Conservation (phyloP, 78 protist species). For the Creolimax fragrantissima region DNA sequence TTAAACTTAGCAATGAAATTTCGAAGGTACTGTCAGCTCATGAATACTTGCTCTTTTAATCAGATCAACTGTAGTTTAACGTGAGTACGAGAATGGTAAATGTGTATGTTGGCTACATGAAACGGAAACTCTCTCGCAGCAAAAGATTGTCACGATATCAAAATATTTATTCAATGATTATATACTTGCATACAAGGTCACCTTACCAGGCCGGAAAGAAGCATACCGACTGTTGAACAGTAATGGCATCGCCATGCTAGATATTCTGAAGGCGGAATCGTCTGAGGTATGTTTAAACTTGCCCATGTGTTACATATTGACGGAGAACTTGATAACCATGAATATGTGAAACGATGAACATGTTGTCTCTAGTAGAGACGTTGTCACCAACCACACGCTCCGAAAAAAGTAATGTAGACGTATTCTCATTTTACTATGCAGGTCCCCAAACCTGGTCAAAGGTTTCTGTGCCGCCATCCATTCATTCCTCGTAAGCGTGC, state of each 20-base stretch:
- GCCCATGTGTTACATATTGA: neutral
- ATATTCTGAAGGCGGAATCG: neutral
- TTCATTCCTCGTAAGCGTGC: conserved; percentile 58
- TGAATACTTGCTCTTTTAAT: no score
- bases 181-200: conserved; percentile 26
- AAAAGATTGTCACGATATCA: no score
- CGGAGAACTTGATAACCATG: no score
- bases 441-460: conserved; percentile 49
- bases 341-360: no score
- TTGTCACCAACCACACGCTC: no score
- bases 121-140: no score
- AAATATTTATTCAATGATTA: no score
- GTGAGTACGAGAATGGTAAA: no score
- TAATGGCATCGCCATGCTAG: conserved; percentile 54
- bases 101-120: no score
- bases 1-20: conserved; percentile 64
- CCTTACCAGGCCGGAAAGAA: conserved; percentile 68
- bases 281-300: neutral
- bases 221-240: conserved; percentile 50
- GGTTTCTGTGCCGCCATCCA: conserved; percentile 60
- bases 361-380: no score
- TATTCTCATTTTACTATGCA: neutral
- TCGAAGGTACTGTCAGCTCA: conserved; percentile 12
- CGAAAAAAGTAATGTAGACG: no score
- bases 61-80: no score